Evolutionary conservation across 208 protist species (phyloP), one percentile per base, ranked within the genome.

Genomic region (Herpetomonas samuelpessoai): DNA sequence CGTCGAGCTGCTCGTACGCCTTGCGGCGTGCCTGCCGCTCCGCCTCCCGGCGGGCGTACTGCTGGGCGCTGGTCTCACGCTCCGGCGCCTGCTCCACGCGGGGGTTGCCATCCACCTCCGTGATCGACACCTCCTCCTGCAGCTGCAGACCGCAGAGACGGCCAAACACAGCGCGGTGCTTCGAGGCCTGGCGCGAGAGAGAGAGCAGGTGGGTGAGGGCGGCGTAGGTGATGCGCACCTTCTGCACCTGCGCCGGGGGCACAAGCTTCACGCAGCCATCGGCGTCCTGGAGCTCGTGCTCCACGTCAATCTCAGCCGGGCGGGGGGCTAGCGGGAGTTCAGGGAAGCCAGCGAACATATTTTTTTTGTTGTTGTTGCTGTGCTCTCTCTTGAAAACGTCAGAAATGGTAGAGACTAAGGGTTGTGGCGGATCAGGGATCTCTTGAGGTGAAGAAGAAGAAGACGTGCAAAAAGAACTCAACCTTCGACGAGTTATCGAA

Each of bases 61-160:
- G 31, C 52, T 66, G 61, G 30, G 60, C 59, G 18, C 31, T n/a
- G 6, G 67, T 46, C 29, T 70, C 68, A 24, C 65, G 75, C 54
- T 74, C 69, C 19, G 79, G 66, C 28, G 45, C 29, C 21, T 74
- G 53, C 22, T 80, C 63, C 49, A 78, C 68, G 21, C 74, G 55
- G 24, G 49, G 61, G 55, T 71, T 57, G 6, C 56, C 55, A n/a
- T 73, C 56, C 9, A 81, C 55, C 57, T 86, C 76, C 31, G 77
- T 86, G 19, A 91, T 54, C 63, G 79, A 62, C 28, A 91, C 71
- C 27, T 28, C 68, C 29, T 74, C 65, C 18, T 61, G 68, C 3
- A 86, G 27, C 65, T 91, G 84, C 12, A 87, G 65, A 22, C 84
- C 84, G 50, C 69, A 83, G 39, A 88, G 46, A 14, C 68, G 25